Conservation (phyloP, 805 yeast genomes). For the Candida yuanshanica region DNA sequence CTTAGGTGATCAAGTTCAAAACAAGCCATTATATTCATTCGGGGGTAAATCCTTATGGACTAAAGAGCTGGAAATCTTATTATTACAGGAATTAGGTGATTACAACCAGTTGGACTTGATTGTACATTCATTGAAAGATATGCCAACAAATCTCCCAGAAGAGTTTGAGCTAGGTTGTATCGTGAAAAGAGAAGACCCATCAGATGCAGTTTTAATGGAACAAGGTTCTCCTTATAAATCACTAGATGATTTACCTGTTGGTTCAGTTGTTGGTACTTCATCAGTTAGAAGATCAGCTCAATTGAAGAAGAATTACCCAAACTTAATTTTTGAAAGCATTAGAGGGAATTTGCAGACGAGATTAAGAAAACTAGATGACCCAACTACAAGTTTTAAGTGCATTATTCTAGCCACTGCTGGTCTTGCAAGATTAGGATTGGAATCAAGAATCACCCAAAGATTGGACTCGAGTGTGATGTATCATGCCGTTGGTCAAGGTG, state of each 20-base stretch:
- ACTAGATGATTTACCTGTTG: conserved; percentile 73
- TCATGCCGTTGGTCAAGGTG: conserved; percentile 99
- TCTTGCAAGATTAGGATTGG: conserved; percentile 63
- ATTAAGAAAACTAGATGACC: conserved; percentile 71
- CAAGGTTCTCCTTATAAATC: conserved; percentile 54
- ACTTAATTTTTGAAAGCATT: conserved; percentile 72
- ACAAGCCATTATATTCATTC: conserved; percentile 83
- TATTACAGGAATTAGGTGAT: conserved; percentile 55
- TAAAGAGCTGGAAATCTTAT: conserved; percentile 78
- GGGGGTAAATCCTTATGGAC: conserved; percentile 98
- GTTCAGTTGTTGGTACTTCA: conserved; percentile 89
- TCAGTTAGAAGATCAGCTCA: conserved; percentile 93
- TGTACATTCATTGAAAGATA: conserved; percentile 90
- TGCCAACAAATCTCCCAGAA: conserved; percentile 86
- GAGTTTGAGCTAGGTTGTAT: conserved; percentile 88
- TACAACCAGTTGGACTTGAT: conserved; percentile 75
- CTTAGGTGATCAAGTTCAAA: conserved; percentile 83
- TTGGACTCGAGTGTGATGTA: conserved; percentile 77
- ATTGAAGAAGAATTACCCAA: conserved; percentile 70
- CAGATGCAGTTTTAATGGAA: conserved; percentile 85
- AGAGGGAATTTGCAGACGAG: conserved; percentile 86
- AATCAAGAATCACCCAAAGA: conserved; percentile 66
- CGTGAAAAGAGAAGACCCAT: conserved; percentile 82
- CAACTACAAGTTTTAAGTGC: conserved; percentile 58
- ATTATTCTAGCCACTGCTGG: conserved; percentile 93